Percentiles rank a stretch among this genome's conserved stretches.
These are phyloP conservation scores for Metschnikowia kunwiensis DNA, from an alignment of 805 yeast genomes.

Conservation along the genomic window DNA sequence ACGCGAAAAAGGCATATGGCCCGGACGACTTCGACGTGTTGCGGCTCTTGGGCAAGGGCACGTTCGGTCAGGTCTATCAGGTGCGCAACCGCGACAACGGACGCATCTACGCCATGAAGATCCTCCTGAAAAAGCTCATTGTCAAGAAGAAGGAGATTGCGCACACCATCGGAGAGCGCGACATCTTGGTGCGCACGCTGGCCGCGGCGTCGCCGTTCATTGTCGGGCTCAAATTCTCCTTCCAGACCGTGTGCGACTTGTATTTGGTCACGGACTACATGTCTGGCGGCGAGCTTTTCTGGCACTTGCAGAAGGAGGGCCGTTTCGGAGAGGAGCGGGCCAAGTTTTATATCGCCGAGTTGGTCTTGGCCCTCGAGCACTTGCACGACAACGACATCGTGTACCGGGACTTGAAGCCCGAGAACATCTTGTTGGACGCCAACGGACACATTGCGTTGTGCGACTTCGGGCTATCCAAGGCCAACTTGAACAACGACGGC, in stretches of 20 bases:
- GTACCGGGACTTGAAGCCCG: conserved; percentile 96
- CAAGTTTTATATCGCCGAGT: conserved; percentile 94
- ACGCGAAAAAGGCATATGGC: conserved; percentile 75
- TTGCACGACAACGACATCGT: conserved; percentile 94
- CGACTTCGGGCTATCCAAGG: conserved; percentile 95
- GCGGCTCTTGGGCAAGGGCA: conserved; percentile 89
- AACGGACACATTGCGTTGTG: conserved; percentile 97
- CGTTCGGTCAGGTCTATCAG: conserved; percentile 97
- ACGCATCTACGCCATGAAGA: conserved; percentile 96
- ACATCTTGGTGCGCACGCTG: conserved; percentile 89
- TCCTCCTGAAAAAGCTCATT: conserved; percentile 87
- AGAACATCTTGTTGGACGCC: conserved; percentile 90
- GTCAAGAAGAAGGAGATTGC: conserved; percentile 97
- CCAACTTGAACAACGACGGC: conserved; percentile 78
- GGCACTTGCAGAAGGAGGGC: conserved; percentile 97
- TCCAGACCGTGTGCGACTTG: conserved; percentile 90
- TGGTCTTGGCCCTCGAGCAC: conserved; percentile 89
- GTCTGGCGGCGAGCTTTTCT: conserved; percentile 96
- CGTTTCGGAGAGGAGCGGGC: conserved; percentile 91
- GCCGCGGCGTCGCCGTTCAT: conserved; percentile 88
- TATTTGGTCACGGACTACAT: conserved; percentile 94
- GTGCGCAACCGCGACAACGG: conserved; percentile 87
- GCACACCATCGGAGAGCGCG: conserved; percentile 96
- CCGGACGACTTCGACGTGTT: conserved; percentile 94
- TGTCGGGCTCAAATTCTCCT: conserved; percentile 92